Conservation (phyloP, 495 filamentous ascomycete genomes). For the Tuber brumale region DNA sequence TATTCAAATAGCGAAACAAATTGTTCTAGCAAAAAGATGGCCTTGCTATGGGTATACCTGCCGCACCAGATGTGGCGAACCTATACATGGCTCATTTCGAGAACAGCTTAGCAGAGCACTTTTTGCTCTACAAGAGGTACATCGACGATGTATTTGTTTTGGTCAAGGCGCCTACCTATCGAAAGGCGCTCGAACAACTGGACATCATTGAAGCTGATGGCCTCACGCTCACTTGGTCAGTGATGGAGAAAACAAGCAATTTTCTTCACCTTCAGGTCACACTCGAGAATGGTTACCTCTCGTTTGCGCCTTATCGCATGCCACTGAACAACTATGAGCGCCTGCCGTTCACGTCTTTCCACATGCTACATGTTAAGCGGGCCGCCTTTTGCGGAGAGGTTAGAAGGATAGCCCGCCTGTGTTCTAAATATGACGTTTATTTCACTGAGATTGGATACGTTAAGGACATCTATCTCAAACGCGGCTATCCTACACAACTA, state of each 20-base stretch:
- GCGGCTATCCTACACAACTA: too few relatives aligned
- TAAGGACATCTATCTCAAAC: too few relatives aligned
- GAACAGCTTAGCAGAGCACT: background rate
- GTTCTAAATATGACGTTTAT: too few relatives aligned
- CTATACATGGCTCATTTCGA: background rate
- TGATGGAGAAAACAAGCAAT: background rate
- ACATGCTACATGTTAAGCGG: background rate
- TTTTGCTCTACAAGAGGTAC: background rate
- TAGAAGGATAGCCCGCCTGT: too few relatives aligned
- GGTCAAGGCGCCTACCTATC: background rate
- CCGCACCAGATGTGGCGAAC: conserved; percentile 1
- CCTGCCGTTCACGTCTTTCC: background rate
- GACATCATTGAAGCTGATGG: background rate
- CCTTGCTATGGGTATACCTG: conserved; percentile 2
- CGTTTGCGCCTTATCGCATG: conserved; percentile 5
- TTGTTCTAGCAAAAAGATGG: too few relatives aligned
- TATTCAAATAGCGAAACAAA: background rate
- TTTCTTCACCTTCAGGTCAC: background rate
- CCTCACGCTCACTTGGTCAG: too few relatives aligned
- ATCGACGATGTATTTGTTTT: conserved; percentile 8
- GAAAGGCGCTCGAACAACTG: background rate
- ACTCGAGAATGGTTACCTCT: background rate
- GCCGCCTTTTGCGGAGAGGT: background rate
- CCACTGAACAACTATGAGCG: conserved; percentile 6
- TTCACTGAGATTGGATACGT: too few relatives aligned